Evolutionary conservation across 257 asterid genomes (phyloP).

Genomic region (Solanum lycopersicoides): DNA sequence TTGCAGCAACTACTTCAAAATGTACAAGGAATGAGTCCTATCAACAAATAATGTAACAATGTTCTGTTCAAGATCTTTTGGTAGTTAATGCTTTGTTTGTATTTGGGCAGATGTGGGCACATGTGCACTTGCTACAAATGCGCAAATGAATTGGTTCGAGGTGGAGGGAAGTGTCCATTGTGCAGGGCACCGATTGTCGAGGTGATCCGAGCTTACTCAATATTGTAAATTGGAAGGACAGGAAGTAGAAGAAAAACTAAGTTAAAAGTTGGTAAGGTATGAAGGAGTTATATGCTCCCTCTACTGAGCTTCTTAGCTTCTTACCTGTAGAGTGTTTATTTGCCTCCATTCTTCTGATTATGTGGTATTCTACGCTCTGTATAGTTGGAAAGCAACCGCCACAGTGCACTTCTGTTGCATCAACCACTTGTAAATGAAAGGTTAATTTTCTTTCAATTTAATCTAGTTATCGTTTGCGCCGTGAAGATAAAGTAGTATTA

Average conservation of each 20-base stretch:
- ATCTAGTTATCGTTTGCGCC: not conserved
- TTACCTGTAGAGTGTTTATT: constrained; percentile 21
- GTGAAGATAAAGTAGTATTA: not conserved
- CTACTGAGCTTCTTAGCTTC: constrained; percentile 17
- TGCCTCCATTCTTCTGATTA: constrained; percentile 21
- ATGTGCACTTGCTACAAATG: constrained; percentile 92
- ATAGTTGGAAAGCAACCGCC: constrained; percentile 21
- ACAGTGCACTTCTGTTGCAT: constrained; percentile 16
- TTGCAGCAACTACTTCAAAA: not conserved
- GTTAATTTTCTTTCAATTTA: not conserved
- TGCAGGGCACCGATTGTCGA: constrained; percentile 91
- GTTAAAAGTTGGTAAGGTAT: constrained; percentile 15
- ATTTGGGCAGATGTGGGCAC: constrained; percentile 77
- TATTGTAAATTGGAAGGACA: constrained; percentile 34
- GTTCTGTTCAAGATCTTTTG: not conserved
- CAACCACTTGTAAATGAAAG: constrained; percentile 44
- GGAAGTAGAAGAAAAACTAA: not conserved
- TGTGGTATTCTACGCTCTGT: constrained; percentile 27
- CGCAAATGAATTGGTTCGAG: constrained; percentile 74
- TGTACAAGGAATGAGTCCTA: not conserved
- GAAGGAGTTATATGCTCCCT: constrained; percentile 1
- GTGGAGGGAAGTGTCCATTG: constrained; percentile 86
- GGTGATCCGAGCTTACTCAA: constrained; percentile 93
- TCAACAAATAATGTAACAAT: not conserved
- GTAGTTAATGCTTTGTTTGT: not conserved